phyloP scores from a whole-genome alignment of 768 basidiomycete species.

The Tricholoma hemisulphureum region DNA sequence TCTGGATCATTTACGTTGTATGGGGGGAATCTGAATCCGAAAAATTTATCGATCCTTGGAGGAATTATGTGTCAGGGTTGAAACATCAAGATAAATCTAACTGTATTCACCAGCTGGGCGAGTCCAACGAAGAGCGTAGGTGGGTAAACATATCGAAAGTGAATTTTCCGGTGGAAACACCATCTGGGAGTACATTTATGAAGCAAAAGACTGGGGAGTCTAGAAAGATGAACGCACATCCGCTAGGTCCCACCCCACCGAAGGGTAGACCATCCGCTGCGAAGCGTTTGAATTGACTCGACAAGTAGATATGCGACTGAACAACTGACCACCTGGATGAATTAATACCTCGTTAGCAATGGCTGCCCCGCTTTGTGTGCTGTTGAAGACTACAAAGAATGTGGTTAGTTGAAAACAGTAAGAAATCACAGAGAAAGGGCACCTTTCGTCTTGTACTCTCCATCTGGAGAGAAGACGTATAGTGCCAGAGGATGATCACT shows the following conservation, averaged over 20 bases:
- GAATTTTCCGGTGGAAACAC: conserved; percentile 71
- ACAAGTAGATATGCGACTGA: background rate
- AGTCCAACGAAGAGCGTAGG: conserved; percentile 56
- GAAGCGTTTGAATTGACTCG: background rate
- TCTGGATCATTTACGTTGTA: conserved; percentile 41
- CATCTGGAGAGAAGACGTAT: conserved; percentile 71
- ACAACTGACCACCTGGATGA: conserved; percentile 51
- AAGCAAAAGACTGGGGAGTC: background rate
- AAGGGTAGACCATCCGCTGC: conserved; percentile 26
- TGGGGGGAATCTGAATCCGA: conserved; percentile 61
- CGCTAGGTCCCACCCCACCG: conserved; percentile 36
- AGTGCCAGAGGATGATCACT: conserved; percentile 71
- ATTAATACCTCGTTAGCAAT: conserved; percentile 69
- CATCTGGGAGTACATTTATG: conserved; percentile 38
- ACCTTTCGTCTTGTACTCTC: conserved; percentile 62
- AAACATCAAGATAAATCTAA: conserved; percentile 15
- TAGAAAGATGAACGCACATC: conserved; percentile 48
- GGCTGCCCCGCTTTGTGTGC: conserved; percentile 69
- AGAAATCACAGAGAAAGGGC: conserved; percentile 3
- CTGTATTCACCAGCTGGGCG: conserved; percentile 52
- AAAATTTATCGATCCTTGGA: conserved; percentile 46
- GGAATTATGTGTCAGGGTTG: background rate
- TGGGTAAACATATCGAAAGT: conserved; percentile 81
- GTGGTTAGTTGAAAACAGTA: background rate
- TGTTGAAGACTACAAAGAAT: conserved; percentile 52